Conservation (phyloP, 2,329 filamentous ascomycete species). For the Pseudogymnoascus sp. region DNA sequence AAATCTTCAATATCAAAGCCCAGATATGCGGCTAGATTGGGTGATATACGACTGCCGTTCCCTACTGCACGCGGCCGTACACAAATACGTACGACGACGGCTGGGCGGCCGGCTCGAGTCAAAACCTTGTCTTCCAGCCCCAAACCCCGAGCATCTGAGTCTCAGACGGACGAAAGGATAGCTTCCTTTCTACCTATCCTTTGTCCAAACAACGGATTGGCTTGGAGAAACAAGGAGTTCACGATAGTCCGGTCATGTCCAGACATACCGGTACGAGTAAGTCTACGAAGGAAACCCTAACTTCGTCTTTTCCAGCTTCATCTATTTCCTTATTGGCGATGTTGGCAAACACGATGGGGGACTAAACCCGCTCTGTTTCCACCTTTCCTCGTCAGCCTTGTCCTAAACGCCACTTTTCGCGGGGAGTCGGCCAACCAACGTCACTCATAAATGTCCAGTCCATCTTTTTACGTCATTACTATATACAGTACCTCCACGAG, state of each 20-base stretch:
- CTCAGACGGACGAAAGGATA: neutral
- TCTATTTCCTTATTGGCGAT: constrained; percentile 2
- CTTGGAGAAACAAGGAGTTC: neutral
- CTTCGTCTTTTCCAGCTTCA: neutral
- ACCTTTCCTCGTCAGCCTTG: constrained; percentile 4
- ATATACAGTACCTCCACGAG: neutral
- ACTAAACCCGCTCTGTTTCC: neutral
- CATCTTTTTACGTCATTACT: constrained; percentile 7
- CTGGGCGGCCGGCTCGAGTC: neutral
- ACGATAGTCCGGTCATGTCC: neutral
- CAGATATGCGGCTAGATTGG: neutral
- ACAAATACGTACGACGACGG: neutral
- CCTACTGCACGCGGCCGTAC: neutral
- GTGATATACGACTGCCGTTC: neutral
- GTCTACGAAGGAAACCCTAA: neutral
- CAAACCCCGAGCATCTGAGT: neutral
- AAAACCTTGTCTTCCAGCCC: neutral
- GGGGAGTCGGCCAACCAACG: constrained; percentile 5
- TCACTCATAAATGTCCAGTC: neutral
- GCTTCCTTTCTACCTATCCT: neutral
- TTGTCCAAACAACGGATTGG: neutral
- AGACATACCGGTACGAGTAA: neutral
- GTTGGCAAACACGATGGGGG: neutral
- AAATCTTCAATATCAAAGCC: neutral
- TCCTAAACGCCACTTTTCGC: constrained; percentile 3